phyloP scores from a whole-genome alignment of 116 monocot species.

The Posidonia oceanica region DNA sequence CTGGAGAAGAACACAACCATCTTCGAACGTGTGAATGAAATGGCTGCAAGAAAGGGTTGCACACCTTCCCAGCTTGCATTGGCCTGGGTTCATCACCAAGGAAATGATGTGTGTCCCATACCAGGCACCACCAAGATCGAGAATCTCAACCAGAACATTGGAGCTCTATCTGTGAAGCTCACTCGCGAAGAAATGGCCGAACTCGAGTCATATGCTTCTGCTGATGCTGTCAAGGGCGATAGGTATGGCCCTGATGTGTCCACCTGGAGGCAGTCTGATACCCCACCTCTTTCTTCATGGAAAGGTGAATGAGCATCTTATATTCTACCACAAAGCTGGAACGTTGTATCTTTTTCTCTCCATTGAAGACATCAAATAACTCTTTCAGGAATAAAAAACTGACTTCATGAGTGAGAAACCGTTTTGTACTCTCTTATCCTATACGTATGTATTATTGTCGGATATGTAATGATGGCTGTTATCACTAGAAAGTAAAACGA shows the following conservation, averaged over 20 bases:
- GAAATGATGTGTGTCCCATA: constrained; percentile 24
- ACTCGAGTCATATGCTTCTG: constrained; percentile 8
- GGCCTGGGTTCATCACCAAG: constrained; percentile 36
- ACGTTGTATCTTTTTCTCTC: background rate
- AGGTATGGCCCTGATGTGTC: background rate
- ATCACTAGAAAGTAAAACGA: too few relatives aligned
- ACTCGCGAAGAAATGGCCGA: constrained; percentile 11
- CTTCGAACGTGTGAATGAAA: constrained; percentile 10
- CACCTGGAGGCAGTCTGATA: constrained; percentile 11
- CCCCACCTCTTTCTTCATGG: constrained; percentile 11
- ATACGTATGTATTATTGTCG: too few relatives aligned
- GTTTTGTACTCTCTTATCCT: too few relatives aligned
- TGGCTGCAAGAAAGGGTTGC: constrained; percentile 15
- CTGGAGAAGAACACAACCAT: constrained; percentile 12
- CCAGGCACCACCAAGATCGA: constrained; percentile 16
- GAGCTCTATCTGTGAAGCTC: constrained; percentile 16
- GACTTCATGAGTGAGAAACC: too few relatives aligned
- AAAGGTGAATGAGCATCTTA: background rate
- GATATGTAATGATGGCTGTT: too few relatives aligned
- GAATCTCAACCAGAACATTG: constrained; percentile 10
- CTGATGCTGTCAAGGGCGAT: constrained; percentile 6
- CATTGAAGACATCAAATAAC: background rate
- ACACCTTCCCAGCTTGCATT: constrained; percentile 26
- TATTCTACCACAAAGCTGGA: background rate
- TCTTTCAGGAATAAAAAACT: too few relatives aligned